These are phyloP conservation scores for Euphorbia corollata DNA, from an alignment of 441 rosid genomes.

Conservation along the genomic window DNA sequence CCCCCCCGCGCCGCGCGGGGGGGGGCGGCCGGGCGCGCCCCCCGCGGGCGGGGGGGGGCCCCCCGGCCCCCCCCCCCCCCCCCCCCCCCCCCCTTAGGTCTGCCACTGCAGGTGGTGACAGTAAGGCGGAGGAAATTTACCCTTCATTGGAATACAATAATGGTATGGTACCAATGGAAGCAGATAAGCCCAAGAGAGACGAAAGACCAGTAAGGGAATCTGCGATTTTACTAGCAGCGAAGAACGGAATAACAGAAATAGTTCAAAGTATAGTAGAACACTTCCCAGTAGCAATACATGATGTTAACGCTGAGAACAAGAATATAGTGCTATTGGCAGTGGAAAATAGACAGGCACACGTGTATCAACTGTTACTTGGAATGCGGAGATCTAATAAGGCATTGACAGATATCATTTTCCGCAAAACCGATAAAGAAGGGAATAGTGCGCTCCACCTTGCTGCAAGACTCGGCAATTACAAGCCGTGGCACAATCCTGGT, in stretches of 20 bases:
- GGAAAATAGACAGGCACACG: slow-evolving; percentile 26
- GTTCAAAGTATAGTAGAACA: slow-evolving; percentile 21
- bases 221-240: slow-evolving; percentile 28
- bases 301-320: slow-evolving; percentile 23
- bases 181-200: slow-evolving; percentile 5
- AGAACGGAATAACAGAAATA: slow-evolving; percentile 28
- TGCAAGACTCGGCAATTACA: slow-evolving; percentile 27
- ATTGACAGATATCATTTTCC: slow-evolving; percentile 25
- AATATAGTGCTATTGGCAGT: slow-evolving; percentile 33
- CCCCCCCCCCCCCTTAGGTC: no score
- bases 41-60: no score
- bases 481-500: slow-evolving; percentile 41
- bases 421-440: slow-evolving; percentile 28
- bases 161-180: no score
- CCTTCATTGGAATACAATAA: no score
- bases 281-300: slow-evolving; percentile 29
- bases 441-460: slow-evolving; percentile 46
- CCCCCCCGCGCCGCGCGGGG: no score
- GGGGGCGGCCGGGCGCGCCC: no score
- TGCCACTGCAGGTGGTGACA: no score
- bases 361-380: slow-evolving; percentile 22
- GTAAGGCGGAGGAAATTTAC: no score
- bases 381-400: slow-evolving; percentile 11
- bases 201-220: slow-evolving; percentile 17
- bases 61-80: no score